phyloP scores from a whole-genome alignment of 2,329 filamentous ascomycete species.

The Colletotrichum incanum region DNA sequence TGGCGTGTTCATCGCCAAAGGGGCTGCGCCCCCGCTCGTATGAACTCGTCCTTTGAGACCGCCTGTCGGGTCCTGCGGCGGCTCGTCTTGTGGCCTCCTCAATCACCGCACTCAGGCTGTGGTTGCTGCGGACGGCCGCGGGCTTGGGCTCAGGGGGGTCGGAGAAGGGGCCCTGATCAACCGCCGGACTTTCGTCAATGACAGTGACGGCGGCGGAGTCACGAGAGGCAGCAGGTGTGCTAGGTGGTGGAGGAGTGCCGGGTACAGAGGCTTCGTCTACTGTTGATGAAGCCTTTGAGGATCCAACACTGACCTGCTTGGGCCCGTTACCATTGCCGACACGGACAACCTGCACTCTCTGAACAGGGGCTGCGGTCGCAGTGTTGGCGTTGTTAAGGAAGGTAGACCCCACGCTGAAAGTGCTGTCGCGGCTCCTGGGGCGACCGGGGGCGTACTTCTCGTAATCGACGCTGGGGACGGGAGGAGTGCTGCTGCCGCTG shows the following conservation, averaged over 20 bases:
- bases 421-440: conserved; percentile 70
- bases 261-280: conserved; percentile 34
- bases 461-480: conserved; percentile 81
- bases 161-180: conserved; percentile 73
- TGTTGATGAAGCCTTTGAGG: conserved; percentile 51
- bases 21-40: conserved; percentile 61
- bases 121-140: conserved; percentile 56
- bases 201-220: conserved; percentile 65
- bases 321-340: conserved; percentile 62
- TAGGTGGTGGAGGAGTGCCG: conserved; percentile 37
- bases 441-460: conserved; percentile 67
- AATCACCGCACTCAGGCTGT: conserved; percentile 69
- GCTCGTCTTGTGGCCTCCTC: conserved; percentile 65
- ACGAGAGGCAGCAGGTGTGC: conserved; percentile 47
- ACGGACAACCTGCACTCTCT: conserved; percentile 72
- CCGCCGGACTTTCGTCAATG: conserved; percentile 62
- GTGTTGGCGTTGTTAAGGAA: conserved; percentile 77
- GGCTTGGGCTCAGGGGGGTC: conserved; percentile 61
- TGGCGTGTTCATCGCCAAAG: conserved; percentile 73
- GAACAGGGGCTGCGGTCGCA: conserved; percentile 69
- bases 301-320: conserved; percentile 61
- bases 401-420: conserved; percentile 78
- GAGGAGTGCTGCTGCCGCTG: conserved; percentile 73
- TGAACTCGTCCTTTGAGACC: conserved; percentile 46
- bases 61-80: conserved; percentile 51